Evolutionary conservation across 2,329 filamentous ascomycete genomes (phyloP).

Genomic region (Arthrobotrys pseudoclavata): DNA sequence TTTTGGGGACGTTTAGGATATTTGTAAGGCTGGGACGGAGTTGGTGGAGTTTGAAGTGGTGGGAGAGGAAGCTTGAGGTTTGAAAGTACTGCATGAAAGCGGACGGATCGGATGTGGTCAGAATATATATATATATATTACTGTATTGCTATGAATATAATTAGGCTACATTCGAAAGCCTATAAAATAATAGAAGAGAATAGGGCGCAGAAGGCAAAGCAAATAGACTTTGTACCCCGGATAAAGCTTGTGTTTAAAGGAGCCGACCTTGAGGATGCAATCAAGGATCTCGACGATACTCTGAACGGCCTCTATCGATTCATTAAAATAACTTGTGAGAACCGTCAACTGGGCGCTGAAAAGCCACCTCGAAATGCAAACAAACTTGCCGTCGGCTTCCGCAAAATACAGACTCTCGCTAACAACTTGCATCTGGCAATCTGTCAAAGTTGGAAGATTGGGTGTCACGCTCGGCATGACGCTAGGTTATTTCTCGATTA

Average conservation of each 20-base stretch:
- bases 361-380: conserved; percentile 43
- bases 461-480: conserved; percentile 42
- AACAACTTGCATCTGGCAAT: conserved; percentile 47
- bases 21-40: conserved; percentile 58
- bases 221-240: conserved; percentile 37
- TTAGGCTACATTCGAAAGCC: no score
- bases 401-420: conserved; percentile 36
- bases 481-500: conserved; percentile 55
- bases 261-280: conserved; percentile 36
- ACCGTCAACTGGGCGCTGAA: conserved; percentile 33
- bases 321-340: conserved; percentile 31
- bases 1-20: conserved; percentile 40
- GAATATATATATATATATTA: neutral
- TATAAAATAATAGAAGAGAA: conserved; percentile 43
- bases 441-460: conserved; percentile 40
- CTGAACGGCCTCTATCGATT: conserved; percentile 35
- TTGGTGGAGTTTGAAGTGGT: conserved; percentile 54
- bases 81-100: no score
- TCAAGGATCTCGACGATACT: conserved; percentile 23
- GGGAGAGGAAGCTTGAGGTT: neutral
- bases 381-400: conserved; percentile 41
- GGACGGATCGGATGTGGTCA: neutral
- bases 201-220: conserved; percentile 29
- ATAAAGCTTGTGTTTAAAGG: conserved; percentile 39
- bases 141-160: neutral